A percentile compares a stretch with the other conserved stretches of the same genome.
These are phyloP conservation scores for Pulveroboletus ravenelii DNA, from an alignment of 768 basidiomycete genomes.

Conservation along the genomic window DNA sequence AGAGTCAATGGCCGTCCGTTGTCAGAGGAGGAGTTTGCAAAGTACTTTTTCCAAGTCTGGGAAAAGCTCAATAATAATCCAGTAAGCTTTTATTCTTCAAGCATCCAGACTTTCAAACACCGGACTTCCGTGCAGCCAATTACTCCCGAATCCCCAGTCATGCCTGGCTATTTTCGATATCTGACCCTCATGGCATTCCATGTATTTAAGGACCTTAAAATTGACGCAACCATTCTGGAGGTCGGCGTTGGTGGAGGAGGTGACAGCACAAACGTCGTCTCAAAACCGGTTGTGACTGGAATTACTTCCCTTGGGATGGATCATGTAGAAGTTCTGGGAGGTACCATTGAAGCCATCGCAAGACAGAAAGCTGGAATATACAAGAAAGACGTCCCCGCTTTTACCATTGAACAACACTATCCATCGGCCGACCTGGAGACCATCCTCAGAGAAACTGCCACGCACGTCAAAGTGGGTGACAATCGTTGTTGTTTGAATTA, in stretches of 20 bases:
- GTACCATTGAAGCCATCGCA: constrained; percentile 84
- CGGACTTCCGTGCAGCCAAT: constrained; percentile 37
- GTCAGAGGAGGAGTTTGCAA: constrained; percentile 82
- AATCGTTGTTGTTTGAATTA: not conserved
- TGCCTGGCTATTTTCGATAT: constrained; percentile 93
- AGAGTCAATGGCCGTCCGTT: constrained; percentile 88
- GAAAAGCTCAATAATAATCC: constrained; percentile 66
- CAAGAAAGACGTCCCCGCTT: constrained; percentile 86
- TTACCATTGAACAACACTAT: constrained; percentile 72
- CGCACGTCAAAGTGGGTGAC: constrained; percentile 54
- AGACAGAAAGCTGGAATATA: constrained; percentile 97
- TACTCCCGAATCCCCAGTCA: constrained; percentile 49
- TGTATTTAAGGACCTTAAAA: constrained; percentile 72
- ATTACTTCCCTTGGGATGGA: constrained; percentile 90
- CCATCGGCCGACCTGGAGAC: constrained; percentile 68
- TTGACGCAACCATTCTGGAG: constrained; percentile 91
- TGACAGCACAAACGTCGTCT: constrained; percentile 95
- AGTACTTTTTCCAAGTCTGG: constrained; percentile 97
- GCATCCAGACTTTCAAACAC: not conserved
- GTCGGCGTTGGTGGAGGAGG: constrained; percentile 93
- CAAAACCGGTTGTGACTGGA: constrained; percentile 84
- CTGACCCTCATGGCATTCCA: constrained; percentile 91
- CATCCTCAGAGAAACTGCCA: constrained; percentile 63
- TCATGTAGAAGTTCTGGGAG: constrained; percentile 82
- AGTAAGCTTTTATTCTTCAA: constrained; percentile 36